Base-by-base conservation (phyloP, 1,284 basidiomycete species). In the Leccinum subrobustum region DNA sequence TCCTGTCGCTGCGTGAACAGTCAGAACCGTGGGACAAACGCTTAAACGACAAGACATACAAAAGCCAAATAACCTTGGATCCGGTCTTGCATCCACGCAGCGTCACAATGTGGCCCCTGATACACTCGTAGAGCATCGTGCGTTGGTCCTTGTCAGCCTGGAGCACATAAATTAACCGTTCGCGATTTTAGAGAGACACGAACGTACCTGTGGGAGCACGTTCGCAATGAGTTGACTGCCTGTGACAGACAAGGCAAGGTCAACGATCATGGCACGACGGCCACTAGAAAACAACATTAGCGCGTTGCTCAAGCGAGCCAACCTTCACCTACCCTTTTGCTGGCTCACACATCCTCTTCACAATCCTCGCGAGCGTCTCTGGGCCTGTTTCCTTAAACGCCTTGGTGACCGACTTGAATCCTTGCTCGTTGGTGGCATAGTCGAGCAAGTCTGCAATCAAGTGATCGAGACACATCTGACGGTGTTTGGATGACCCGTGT, bases 11-110 rank as follows among this genome's bases (percentile, higher is more conserved):
- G 59, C 16, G 52, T 29, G 14, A 18, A 56, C 23, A 4, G 63
- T 72, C 44, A 67, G 57, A 53, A 20, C 18, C 14, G 20, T 6
- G 42, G 4, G 20, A 18, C 11, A 48, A 11, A 52, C 14, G 52
- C 29, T 35, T 9, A 11, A 55, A 63, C 37, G 44, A 47, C 29
- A 52, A 54, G 29, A 83, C 89, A 64, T 75, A 92, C 89, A 93
- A 93, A 54, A 93, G 79, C 91, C 91, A 93, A 69, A 92, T 92
- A 67, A 92, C 89, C 69, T 91, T 92, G 0, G 91, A 92, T 27
- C 91, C 91, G 2, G 91, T 91, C 78, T 92, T 92, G 71, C 90
- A 92, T 29, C 91, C 91, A 35, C 91, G 84, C 25, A 93, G 79
- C 14, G 91, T 93, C 54, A 93, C 91, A 62, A 92, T 91, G 67